Evolutionary conservation across 805 yeast species (phyloP).

Genomic region (Wickerhamiella musiphila): DNA sequence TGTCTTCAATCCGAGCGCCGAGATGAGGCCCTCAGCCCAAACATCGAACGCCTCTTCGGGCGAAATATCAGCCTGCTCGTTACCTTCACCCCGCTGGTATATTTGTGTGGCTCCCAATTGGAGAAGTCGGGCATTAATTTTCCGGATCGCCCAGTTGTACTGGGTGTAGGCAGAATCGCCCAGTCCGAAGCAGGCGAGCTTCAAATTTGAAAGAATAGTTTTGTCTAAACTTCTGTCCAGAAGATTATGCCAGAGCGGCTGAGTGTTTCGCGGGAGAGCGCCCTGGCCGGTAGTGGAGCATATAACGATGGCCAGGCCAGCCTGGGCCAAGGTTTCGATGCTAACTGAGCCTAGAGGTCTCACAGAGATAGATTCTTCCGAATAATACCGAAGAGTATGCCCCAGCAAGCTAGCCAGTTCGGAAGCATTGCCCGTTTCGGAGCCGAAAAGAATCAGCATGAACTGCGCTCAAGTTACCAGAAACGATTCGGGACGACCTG

Average conservation of each 20-base stretch:
- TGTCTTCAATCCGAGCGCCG: constrained; percentile 17
- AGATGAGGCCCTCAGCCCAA: constrained; percentile 42
- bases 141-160: constrained; percentile 74
- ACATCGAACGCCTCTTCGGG: constrained; percentile 58
- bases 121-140: constrained; percentile 55
- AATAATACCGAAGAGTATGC: constrained; percentile 32
- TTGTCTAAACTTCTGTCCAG: constrained; percentile 47
- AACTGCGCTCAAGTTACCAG: constrained; percentile 1
- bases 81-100: constrained; percentile 68
- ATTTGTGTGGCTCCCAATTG: constrained; percentile 73
- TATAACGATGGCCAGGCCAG: constrained; percentile 33
- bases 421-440: constrained; percentile 84
- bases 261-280: constrained; percentile 65
- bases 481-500: too few species aligned
- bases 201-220: constrained; percentile 42
- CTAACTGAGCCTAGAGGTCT: constrained; percentile 28
- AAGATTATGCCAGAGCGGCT: constrained; percentile 57
- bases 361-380: constrained; percentile 35
- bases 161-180: constrained; percentile 89
- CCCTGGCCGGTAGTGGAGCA: constrained; percentile 96
- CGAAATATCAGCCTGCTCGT: constrained; percentile 60
- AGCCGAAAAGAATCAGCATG: constrained; percentile 50
- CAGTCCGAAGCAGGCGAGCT: constrained; percentile 64
- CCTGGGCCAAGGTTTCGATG: constrained; percentile 25
- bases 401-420: constrained; percentile 60